Conservation (phyloP, 192 early-diverging fungal genomes). For the Coemansia sp. region DNA sequence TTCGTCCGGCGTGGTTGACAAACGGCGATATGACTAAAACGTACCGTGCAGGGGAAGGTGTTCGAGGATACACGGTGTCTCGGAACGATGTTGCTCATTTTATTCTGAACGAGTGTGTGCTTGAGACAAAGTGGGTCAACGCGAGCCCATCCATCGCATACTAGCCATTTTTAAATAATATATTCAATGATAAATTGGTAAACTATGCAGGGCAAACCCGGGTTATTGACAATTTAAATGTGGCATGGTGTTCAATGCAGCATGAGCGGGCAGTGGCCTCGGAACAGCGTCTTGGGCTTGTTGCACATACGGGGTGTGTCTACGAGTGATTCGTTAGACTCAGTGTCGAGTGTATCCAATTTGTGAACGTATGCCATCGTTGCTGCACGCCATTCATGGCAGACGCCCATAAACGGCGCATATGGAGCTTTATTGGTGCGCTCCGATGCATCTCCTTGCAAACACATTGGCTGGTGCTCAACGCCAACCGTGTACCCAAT, state of each 20-base stretch:
- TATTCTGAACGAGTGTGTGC: conserved; percentile 46
- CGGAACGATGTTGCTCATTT: conserved; percentile 54
- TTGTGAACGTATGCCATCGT: neutral
- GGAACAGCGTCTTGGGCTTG: neutral
- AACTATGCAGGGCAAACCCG: too few relatives aligned
- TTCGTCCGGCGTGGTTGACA: conserved; percentile 51
- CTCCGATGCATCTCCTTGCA: conserved; percentile 1
- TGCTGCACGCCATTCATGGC: neutral
- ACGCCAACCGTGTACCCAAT: neutral
- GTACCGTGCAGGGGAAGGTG: conserved; percentile 30
- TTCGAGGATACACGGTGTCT: conserved; percentile 54
- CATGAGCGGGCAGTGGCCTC: neutral
- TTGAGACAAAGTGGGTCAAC: conserved; percentile 33
- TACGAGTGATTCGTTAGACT: neutral
- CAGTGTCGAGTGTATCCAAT: neutral
- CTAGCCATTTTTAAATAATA: neutral
- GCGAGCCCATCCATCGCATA: conserved; percentile 29
- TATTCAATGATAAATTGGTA: too few relatives aligned
- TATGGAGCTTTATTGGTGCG: neutral
- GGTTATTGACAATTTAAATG: too few relatives aligned
- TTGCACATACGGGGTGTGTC: neutral
- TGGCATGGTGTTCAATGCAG: neutral
- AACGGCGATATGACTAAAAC: conserved; percentile 31
- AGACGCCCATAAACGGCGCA: neutral
- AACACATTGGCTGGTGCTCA: neutral